phyloP scores from a whole-genome alignment of 805 yeast genomes.

The Candida broadrunensis region DNA sequence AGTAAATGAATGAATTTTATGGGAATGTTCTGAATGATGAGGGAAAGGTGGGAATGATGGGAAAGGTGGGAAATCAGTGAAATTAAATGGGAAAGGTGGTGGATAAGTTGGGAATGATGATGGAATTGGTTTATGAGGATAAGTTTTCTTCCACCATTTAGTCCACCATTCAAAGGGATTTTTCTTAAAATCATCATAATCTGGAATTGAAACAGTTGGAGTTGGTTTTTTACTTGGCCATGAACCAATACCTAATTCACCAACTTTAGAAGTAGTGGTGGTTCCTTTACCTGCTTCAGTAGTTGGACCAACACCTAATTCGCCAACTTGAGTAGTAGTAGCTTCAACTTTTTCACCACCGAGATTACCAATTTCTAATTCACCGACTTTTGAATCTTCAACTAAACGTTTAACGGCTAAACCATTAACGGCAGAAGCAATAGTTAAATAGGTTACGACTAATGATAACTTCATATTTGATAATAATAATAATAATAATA shows the following conservation, averaged over 20 bases:
- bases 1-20: neutral
- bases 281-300: neutral
- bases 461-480: neutral
- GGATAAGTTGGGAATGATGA: neutral
- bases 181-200: neutral
- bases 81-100: neutral
- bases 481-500: too few species aligned
- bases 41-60: neutral
- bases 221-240: neutral
- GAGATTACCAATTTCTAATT: too few species aligned
- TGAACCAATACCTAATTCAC: neutral
- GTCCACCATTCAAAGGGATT: neutral
- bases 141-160: too few species aligned
- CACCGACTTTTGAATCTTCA: neutral
- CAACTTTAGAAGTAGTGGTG: neutral
- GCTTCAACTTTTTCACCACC: too few species aligned
- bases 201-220: too few species aligned
- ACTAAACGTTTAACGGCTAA: neutral
- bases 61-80: too few species aligned
- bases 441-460: neutral
- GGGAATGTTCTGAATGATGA: neutral
- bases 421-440: neutral
- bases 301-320: neutral
- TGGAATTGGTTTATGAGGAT: too few species aligned
- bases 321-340: neutral